Evolutionary conservation across 768 basidiomycete species (phyloP).

Genomic region (Coprinopsis marcescibilis): DNA sequence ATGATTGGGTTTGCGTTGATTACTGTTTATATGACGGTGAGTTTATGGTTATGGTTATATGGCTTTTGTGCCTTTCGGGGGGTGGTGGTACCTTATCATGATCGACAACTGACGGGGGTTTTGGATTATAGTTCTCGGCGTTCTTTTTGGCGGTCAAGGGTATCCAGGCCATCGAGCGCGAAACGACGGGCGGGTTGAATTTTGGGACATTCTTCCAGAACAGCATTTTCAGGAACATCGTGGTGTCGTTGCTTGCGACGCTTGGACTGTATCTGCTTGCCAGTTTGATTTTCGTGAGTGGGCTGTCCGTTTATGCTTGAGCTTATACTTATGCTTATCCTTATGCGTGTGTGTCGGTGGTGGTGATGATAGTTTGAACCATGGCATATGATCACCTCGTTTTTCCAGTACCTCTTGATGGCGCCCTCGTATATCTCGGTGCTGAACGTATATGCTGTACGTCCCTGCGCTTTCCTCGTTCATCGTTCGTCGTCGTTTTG

Average conservation of each 20-base stretch:
- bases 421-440: constrained; percentile 93
- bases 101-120: too few species aligned
- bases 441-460: constrained; percentile 82
- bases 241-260: constrained; percentile 82
- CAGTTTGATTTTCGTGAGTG: constrained; percentile 80
- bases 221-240: constrained; percentile 77
- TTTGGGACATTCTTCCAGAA: constrained; percentile 69
- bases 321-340: too few species aligned
- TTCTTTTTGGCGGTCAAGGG: constrained; percentile 83
- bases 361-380: constrained; percentile 82
- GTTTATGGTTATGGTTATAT: constrained; percentile 15
- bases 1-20: constrained; percentile 86
- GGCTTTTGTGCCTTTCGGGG: constrained; percentile 3
- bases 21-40: constrained; percentile 94
- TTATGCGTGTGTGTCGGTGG: too few species aligned
- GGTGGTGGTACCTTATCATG: constrained; percentile 3
- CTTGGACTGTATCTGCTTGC: constrained; percentile 83
- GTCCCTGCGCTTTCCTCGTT: constrained; percentile 15
- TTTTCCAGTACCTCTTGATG: constrained; percentile 88
- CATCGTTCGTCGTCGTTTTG: too few species aligned
- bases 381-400: constrained; percentile 98
- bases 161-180: constrained; percentile 51
- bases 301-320: too few species aligned
- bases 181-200: constrained; percentile 39
- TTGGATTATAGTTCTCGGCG: constrained; percentile 64